Evolutionary conservation across 208 protist species (phyloP).

Genomic region (Lotmaria passim): DNA sequence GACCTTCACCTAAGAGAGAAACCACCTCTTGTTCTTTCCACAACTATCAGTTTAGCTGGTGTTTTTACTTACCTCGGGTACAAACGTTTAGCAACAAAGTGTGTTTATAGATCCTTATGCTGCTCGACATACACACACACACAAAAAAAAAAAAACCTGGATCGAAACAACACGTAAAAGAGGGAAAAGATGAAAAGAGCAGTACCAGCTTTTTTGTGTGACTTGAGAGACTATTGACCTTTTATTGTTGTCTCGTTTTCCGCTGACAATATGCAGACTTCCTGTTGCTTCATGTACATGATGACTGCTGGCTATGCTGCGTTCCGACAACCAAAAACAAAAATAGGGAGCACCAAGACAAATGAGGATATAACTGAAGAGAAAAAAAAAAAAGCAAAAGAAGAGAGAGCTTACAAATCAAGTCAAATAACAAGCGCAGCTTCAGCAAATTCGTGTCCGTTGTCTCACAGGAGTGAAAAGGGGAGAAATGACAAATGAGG

Average conservation of each 20-base stretch:
- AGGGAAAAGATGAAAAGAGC: conserved; percentile 3
- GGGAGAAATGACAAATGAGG: background rate
- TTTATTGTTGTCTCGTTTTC: background rate
- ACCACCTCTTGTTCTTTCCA: too few species aligned
- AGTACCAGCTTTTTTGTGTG: conserved; percentile 7
- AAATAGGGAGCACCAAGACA: background rate
- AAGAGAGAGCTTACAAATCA: background rate
- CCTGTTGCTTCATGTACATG: background rate
- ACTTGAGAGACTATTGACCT: background rate
- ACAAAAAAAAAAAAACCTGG: background rate
- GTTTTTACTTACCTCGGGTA: background rate
- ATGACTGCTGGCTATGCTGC: background rate
- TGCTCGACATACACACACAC: background rate
- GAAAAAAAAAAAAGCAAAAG: conserved; percentile 5
- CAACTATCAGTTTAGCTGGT: too few species aligned
- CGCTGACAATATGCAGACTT: background rate
- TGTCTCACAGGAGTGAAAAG: background rate
- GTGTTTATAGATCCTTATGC: background rate
- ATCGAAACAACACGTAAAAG: background rate
- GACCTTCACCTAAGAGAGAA: too few species aligned
- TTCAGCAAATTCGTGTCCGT: background rate
- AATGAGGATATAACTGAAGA: too few species aligned
- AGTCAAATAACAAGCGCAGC: background rate
- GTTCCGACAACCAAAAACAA: background rate
- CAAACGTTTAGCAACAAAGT: background rate